phyloP scores from a whole-genome alignment of 805 yeast species.

The Candida odintsovae region DNA sequence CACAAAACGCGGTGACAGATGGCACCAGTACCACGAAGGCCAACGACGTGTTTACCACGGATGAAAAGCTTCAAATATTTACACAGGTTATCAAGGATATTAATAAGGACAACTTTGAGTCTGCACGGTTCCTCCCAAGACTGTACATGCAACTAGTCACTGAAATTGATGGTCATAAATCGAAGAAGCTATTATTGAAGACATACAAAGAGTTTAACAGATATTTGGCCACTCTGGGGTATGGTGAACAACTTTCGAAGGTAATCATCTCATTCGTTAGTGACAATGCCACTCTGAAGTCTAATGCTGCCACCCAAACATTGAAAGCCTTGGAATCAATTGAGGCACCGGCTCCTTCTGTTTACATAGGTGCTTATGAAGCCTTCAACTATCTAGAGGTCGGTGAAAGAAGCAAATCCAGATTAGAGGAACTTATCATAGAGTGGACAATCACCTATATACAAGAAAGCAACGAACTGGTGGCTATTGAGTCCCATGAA shows the following conservation, averaged over 20 bases:
- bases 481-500: neutral
- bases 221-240: slow-evolving; percentile 13
- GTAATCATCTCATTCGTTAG: neutral
- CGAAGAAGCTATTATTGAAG: slow-evolving; percentile 3
- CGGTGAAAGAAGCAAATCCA: neutral
- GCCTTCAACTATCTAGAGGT: neutral
- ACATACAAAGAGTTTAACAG: slow-evolving; percentile 11
- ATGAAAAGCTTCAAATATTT: slow-evolving; percentile 9
- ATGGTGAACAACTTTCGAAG: slow-evolving; percentile 7
- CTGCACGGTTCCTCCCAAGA: slow-evolving; percentile 21
- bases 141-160: slow-evolving; percentile 17
- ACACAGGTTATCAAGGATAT: slow-evolving; percentile 6
- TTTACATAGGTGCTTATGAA: slow-evolving; percentile 1
- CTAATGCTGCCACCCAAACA: neutral
- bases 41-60: neutral
- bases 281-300: slow-evolving; percentile 1
- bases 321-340: neutral
- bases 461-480: neutral
- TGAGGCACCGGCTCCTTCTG: neutral
- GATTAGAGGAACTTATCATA: neutral
- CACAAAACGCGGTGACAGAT: neutral
- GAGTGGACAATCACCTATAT: neutral
- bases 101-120: slow-evolving; percentile 12
- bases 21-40: slow-evolving; percentile 7
- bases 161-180: neutral